Percentiles rank a stretch among this genome's conserved stretches.
Conservation (phyloP, 306 rosid species). For the Cicer pinnatifidum region DNA sequence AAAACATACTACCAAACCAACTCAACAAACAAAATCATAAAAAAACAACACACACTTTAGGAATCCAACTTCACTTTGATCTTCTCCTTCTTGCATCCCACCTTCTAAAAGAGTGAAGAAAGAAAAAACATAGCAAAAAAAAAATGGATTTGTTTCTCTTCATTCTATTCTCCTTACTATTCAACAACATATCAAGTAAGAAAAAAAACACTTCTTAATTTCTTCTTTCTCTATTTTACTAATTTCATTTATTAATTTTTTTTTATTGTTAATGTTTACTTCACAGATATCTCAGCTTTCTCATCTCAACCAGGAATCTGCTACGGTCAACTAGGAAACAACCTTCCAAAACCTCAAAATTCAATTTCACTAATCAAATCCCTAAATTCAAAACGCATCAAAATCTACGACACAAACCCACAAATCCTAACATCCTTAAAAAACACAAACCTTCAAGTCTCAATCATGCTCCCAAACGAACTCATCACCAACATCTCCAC, state of each 20-base stretch:
- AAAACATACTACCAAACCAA: background rate
- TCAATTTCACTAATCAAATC: constrained; percentile 59
- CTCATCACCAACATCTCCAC: constrained; percentile 67
- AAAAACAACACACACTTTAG: background rate
- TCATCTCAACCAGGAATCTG: constrained; percentile 65
- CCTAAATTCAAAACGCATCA: constrained; percentile 72
- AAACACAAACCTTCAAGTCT: constrained; percentile 60
- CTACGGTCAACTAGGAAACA: constrained; percentile 81
- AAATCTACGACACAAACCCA: constrained; percentile 55
- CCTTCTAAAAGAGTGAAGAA: background rate
- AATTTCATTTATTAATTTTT: background rate
- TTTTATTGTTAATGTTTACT: background rate
- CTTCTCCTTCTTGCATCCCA: background rate
- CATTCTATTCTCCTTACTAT: background rate
- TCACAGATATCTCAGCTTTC: constrained; percentile 52
- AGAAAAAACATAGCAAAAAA: background rate
- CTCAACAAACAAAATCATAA: background rate
- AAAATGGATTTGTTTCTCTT: background rate
- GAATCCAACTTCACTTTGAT: background rate
- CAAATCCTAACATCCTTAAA: constrained; percentile 60
- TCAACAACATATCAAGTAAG: constrained; percentile 24
- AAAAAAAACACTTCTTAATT: background rate
- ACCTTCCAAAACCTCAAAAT: constrained; percentile 63
- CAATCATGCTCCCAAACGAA: constrained; percentile 75
- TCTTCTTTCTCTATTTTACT: background rate